Evolutionary conservation across 2,329 filamentous ascomycete species (phyloP), one percentile per base, ranked within the genome.

Genomic region (Sporothrix protearum): DNA sequence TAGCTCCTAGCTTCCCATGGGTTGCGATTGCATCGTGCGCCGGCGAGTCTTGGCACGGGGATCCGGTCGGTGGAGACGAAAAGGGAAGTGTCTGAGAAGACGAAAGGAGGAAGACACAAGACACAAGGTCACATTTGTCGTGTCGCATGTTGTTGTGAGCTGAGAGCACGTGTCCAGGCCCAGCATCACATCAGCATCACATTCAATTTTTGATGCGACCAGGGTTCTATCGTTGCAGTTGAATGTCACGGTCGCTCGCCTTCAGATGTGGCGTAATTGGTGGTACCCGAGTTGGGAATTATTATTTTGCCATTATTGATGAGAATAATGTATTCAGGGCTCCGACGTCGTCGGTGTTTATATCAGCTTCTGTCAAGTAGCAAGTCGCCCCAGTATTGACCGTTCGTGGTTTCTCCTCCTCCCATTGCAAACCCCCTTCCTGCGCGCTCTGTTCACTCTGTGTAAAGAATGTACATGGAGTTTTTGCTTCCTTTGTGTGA

Each of bases 391-490:
- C 19, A 33, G 53, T 33, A 9, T 53, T 53, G 53, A 33, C 53
- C 53, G 19, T 28, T 33, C 53, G 25, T 57, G 53, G 19, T 28
- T 14, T 53, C 49, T 33, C 12, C 14, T 33, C 4, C 49, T 33
- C 19, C 33, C 33, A 39, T 61, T 61, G 57, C 36, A 61, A 22
- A 39, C 42, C 33, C 57, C 42, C 57, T 19, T 49, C 42, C 33
- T 49, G 14, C 33, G 63, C 45, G 22, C 14, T 49, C 45, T 39
- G 25, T 68, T 28, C 64, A 53, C 30, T 36, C 63, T 22, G 28
- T 68, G 47, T 33, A 51, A 53, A 28, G 67, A 47, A 59, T 59
- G 67, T 61, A n/a, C 49, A n/a, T 39, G 33, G 33, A 42, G 19
- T n/a, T 53, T 63, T 55, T 42, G 36, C 14, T 51, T 47, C 14